Evolutionary conservation across 371 early-diverging fungal genomes (phyloP).

Genomic region (Amoeboaphelidium protococcarum): DNA sequence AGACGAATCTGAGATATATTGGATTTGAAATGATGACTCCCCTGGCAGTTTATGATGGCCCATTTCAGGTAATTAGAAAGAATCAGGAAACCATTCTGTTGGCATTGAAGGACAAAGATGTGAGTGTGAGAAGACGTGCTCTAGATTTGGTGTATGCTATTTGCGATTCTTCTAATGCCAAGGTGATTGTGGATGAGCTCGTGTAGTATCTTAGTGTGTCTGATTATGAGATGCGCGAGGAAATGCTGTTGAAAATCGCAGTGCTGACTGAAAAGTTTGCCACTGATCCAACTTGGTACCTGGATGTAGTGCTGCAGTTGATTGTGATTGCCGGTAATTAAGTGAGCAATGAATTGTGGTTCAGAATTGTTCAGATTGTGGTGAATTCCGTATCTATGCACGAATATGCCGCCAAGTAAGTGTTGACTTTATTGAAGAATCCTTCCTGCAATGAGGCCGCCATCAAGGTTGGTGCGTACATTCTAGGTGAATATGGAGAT

Average conservation of each 20-base stretch:
- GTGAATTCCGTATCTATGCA: conserved; percentile 74
- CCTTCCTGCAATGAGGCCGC: conserved; percentile 78
- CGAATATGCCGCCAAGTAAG: conserved; percentile 65
- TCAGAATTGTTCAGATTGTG: conserved; percentile 81
- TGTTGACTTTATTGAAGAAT: conserved; percentile 42
- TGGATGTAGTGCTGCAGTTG: conserved; percentile 79
- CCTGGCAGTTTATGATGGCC: conserved; percentile 59
- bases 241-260: conserved; percentile 90
- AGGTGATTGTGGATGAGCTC: conserved; percentile 63
- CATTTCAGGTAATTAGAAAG: conserved; percentile 46
- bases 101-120: conserved; percentile 77
- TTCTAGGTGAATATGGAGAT: conserved; percentile 88
- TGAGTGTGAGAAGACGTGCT: conserved; percentile 80
- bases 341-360: conserved; percentile 88
- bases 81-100: conserved; percentile 69
- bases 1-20: conserved; percentile 80
- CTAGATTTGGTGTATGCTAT: conserved; percentile 83
- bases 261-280: conserved; percentile 90
- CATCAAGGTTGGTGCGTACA: conserved; percentile 76
- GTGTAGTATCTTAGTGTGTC: conserved; percentile 57
- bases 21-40: conserved; percentile 90
- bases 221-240: conserved; percentile 71
- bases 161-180: conserved; percentile 70
- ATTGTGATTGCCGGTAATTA: conserved; percentile 83
- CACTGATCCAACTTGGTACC: conserved; percentile 88